Base-by-base conservation (phyloP, 345 rosid genomes). In the Cardamine resedifolia region DNA sequence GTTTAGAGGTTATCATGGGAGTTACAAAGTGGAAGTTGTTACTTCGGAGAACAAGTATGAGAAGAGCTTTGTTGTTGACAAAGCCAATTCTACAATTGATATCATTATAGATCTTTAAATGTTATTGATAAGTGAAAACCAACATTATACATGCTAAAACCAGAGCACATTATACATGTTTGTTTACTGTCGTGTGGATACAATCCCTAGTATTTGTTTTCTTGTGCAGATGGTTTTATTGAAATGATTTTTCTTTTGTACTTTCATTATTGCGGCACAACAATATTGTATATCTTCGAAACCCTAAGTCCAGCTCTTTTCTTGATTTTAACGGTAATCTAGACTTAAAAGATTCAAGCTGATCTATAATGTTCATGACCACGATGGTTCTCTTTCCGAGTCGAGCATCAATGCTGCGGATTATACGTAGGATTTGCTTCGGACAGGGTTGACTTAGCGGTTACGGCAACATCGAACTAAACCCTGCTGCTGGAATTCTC, bases 1-100 rank as follows among this genome's bases (percentile, higher is more conserved):
- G 23, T 95, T 90, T 38, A 86, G 96, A 74, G 99, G 99, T 33
- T 95, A 88, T 44, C 91, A 86, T 69, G 98, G 98, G 58, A 78
- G 84, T 23, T 91, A 91, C 55, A 71, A 48, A 31, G 79, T 94
- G 62, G 87, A 88, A 73, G 60, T 91, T 55, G 49, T 69, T 14
- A 78, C 80, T 21, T 70, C 30, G 5, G 52, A 55, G 23, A 52
- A 82, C 79, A 86, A 79, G 72, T 66, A 84, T 3, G 58, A 64
- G 19, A 82, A 77, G 80, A 86, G 82, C 30, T 81, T 93, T 70
- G 82, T 78, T 28, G 88, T 91, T 38, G 90, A 86, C 5, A 78
- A 87, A 77, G 96, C 87, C 28, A 86, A 75, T 30, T 65, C 83
- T n/a, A 87, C 97, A 0, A 14, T 85, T 66, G 84, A 82, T 27